Base-by-base conservation (phyloP, 1,139 yeast species). In the Lodderomyces elongisporus region DNA sequence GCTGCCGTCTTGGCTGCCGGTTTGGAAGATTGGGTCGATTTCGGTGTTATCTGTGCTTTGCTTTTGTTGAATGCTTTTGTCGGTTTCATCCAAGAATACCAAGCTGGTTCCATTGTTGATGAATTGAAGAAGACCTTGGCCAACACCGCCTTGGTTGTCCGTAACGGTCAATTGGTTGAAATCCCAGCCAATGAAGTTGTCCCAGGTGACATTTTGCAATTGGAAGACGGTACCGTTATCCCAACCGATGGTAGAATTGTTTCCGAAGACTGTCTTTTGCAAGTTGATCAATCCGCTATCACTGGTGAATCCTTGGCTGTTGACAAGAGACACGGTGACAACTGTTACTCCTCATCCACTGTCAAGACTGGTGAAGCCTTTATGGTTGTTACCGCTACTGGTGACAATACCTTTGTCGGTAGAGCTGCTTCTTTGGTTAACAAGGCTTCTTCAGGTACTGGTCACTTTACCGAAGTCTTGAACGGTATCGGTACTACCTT, bases 251-350 rank as follows among this genome's bases (percentile, higher is more conserved):
- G 96, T 70, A 79, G 95, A 66, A 69, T 88, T 50, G 85, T 88
- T 47, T 75, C 94, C 49, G 94, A 85, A 64, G 94, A 82, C 57
- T 77, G 85, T 62, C 79, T 83, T 72, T 70, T 88, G 56, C 96
- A 88, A 71, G 83, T 88, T 58, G 97, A 89, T 71, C 96, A 89
- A 73, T 88, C 96, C 56, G 95, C 96, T 56, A 84, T 89, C 58
- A 89, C 97, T 57, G 97, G 97, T 79, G 97, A 89, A 72, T 88
- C 96, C 47, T 71, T 89, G 52, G 96, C 96, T 58, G 96, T 83
- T 51, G 96, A 87, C 71, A 88, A 88, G 76, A 85, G 74, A 62
- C 68, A 70, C 60, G 95, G 94, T 68, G 96, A 88, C 64, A 73
- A 80, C 55, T 72, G 81, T 61, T 88, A 84, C 80, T 85, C 96